Base-by-base conservation (phyloP, 768 basidiomycete genomes). In the Tubosaeta sp. region DNA sequence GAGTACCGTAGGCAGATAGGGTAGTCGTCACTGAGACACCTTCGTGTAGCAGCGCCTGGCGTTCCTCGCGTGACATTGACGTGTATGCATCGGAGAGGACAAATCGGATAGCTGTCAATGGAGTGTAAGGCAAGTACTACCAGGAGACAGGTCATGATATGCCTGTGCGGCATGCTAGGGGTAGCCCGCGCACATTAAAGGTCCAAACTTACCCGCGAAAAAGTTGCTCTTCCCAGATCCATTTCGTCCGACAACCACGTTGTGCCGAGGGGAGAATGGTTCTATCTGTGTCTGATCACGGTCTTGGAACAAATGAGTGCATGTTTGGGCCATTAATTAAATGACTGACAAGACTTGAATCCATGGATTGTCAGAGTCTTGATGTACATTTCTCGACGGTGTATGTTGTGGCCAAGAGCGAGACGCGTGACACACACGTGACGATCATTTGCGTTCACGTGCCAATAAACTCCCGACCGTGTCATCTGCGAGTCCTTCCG, bases 191-290 rank as follows among this genome's bases (percentile, higher is more conserved):
- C 18, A 35, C 31, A 6, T 32, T 36, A 10, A 41, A 12, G 19
- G 43, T 10, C 22, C 19, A 36, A 24, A 66, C 85, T 57, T 46
- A 88, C 91, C 94, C 32, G 90, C 86, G 69, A 99, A 99, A 78
- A 99, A 98, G 68, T 98, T 99, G 63, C 90, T 94, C 76, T 99
- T 99, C 45, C 96, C 96, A 6, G 90, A 92, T 12, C 96, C 96
- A 79, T 99, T 98, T 38, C 96, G 75, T 13, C 96, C 95, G 8
- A 98, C 94, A 9, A 98, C 93, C 11, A 98, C 94, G 71, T 98
- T 98, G 66, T 96, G 93, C 44, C 78, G 84, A 1, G 94, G 83
- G 19, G 87, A 90, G 71, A 99, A 99, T 0, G 94, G 94, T 59
- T 97, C 94, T 52, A 96, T 91, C 60, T 89, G 86, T 0, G 87